These are phyloP conservation scores for Kentomonas sorsogonicus DNA, from an alignment of 208 protist species.

Conservation along the genomic window DNA sequence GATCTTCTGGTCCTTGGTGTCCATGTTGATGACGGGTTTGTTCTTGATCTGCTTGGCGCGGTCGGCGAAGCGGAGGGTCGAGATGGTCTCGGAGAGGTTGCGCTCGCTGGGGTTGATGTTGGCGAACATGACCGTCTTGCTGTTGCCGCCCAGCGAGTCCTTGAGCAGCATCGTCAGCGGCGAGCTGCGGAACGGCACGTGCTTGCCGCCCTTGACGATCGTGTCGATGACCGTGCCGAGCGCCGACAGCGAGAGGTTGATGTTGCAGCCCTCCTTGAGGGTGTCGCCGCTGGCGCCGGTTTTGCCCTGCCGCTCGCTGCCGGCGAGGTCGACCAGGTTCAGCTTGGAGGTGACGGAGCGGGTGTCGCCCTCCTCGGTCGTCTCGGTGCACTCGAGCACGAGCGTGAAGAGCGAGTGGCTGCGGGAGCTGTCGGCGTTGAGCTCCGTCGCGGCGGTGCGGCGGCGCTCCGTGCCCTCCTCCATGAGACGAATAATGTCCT, in stretches of 20 bases:
- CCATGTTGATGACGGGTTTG: slow-evolving; percentile 87
- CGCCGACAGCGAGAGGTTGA: slow-evolving; percentile 89
- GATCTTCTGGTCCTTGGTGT: slow-evolving; percentile 88
- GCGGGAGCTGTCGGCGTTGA: slow-evolving; percentile 88
- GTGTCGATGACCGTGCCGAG: slow-evolving; percentile 90
- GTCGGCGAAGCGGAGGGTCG: slow-evolving; percentile 84
- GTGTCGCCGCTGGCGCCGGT: slow-evolving; percentile 89
- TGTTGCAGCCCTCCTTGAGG: slow-evolving; percentile 91
- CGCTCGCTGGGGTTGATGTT: slow-evolving; percentile 85
- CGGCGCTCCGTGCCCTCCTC: slow-evolving; percentile 86
- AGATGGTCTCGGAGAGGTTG: slow-evolving; percentile 87
- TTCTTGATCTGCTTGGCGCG: slow-evolving; percentile 92
- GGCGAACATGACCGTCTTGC: slow-evolving; percentile 90
- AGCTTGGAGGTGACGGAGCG: slow-evolving; percentile 80
- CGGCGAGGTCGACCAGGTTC: slow-evolving; percentile 91
- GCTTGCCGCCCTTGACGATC: slow-evolving; percentile 79
- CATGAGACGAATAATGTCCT: slow-evolving; percentile 74
- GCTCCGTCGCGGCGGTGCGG: slow-evolving; percentile 71
- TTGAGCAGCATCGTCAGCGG: slow-evolving; percentile 88
- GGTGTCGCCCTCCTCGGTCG: slow-evolving; percentile 61
- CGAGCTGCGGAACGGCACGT: slow-evolving; percentile 84
- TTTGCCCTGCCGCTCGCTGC: slow-evolving; percentile 85
- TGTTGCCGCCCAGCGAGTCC: slow-evolving; percentile 86
- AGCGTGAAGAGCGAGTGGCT: slow-evolving; percentile 91
- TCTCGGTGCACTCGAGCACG: slow-evolving; percentile 72